Evolutionary conservation across 2,329 filamentous ascomycete species (phyloP).

Genomic region (Nemania sp.): DNA sequence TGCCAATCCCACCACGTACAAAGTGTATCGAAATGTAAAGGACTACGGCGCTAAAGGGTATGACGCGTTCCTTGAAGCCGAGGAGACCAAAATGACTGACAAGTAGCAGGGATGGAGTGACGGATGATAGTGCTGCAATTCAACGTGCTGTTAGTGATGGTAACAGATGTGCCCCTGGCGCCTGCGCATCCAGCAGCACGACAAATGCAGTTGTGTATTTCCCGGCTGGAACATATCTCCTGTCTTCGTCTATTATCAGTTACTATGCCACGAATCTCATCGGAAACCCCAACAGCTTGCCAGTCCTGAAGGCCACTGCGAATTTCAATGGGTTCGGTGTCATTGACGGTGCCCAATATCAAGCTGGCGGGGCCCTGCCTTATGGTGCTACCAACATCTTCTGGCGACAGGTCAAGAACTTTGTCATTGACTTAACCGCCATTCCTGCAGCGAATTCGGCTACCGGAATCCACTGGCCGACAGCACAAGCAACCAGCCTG

Average conservation of each 20-base stretch:
- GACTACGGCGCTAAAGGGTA: conserved; percentile 43
- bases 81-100: conserved; percentile 4
- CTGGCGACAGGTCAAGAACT: conserved; percentile 61
- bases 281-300: conserved; percentile 46
- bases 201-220: conserved; percentile 30
- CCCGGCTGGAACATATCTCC: conserved; percentile 25
- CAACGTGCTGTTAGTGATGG: conserved; percentile 24
- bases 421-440: conserved; percentile 58
- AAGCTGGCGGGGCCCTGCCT: conserved; percentile 43
- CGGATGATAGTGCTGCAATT: conserved; percentile 26
- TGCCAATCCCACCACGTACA: conserved; percentile 35
- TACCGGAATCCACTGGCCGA: conserved; percentile 68
- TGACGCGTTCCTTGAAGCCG: not conserved
- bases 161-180: conserved; percentile 24
- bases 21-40: conserved; percentile 44
- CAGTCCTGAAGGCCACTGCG: conserved; percentile 57
- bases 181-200: conserved; percentile 21
- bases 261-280: conserved; percentile 78
- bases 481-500: conserved; percentile 64
- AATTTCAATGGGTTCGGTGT: conserved; percentile 53
- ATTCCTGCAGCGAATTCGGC: conserved; percentile 50
- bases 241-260: conserved; percentile 62
- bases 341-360: conserved; percentile 53
- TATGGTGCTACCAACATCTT: conserved; percentile 63
- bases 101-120: conserved; percentile 20